Percentiles rank a stretch among this genome's conserved stretches.
Conservation (phyloP, 495 filamentous ascomycete genomes). For the Umbilicaria muhlenbergii region DNA sequence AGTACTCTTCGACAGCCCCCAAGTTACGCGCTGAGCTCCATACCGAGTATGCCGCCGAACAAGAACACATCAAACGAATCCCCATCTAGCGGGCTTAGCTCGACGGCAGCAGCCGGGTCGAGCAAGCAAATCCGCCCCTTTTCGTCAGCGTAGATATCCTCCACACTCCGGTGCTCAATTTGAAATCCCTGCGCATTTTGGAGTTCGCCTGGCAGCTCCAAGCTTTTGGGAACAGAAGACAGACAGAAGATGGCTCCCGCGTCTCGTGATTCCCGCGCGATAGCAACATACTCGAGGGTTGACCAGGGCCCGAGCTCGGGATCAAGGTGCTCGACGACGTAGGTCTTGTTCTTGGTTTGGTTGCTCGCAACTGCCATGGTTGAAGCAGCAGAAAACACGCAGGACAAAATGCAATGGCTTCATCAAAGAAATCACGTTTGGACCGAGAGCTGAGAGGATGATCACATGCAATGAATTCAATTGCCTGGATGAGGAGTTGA, state of each 20-base stretch:
- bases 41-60: constrained; percentile 92
- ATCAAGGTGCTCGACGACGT: constrained; percentile 87
- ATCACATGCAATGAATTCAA: background rate
- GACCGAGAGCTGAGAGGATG: background rate
- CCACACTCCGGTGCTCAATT: constrained; percentile 57
- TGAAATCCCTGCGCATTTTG: constrained; percentile 40
- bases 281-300: constrained; percentile 72
- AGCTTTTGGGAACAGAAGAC: constrained; percentile 56
- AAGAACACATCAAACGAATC: constrained; percentile 77
- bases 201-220: constrained; percentile 52
- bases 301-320: constrained; percentile 92
- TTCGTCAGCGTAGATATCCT: constrained; percentile 52
- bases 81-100: constrained; percentile 71
- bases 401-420: too few relatives aligned
- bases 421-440: too few relatives aligned
- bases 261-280: constrained; percentile 61
- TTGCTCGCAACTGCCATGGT: background rate
- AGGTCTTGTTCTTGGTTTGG: constrained; percentile 36
- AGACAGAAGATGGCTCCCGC: constrained; percentile 59
- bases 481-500: background rate
- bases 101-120: constrained; percentile 66
- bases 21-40: constrained; percentile 15
- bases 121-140: constrained; percentile 69
- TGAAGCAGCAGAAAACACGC: background rate
- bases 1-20: background rate